A percentile compares a stretch with the other conserved stretches of the same genome.
Conservation (phyloP, 495 filamentous ascomycete genomes). For the Gamarada debralockiae region DNA sequence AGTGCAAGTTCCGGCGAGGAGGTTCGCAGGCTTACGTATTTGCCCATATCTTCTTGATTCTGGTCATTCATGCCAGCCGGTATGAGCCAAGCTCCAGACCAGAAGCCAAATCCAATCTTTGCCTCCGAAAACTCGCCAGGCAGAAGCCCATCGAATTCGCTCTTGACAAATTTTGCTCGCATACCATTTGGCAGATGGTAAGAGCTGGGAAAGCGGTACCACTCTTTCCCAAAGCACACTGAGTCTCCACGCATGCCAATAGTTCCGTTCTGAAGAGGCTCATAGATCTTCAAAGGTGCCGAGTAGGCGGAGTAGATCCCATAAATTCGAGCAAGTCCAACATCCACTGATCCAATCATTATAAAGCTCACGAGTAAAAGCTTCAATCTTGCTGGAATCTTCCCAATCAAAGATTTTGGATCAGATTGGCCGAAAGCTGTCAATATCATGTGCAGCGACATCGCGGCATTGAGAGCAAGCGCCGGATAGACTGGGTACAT, state of each 20-base stretch:
- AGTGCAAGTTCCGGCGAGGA: background rate
- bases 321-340: slow-evolving; percentile 68
- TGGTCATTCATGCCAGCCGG: slow-evolving; percentile 88
- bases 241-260: slow-evolving; percentile 53
- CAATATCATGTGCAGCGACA: slow-evolving; percentile 75
- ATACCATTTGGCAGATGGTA: slow-evolving; percentile 81
- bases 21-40: slow-evolving; percentile 62
- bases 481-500: slow-evolving; percentile 97
- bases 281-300: slow-evolving; percentile 77
- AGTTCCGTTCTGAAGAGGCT: slow-evolving; percentile 38
- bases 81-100: slow-evolving; percentile 73
- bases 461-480: slow-evolving; percentile 86
- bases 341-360: slow-evolving; percentile 53
- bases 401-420: slow-evolving; percentile 57
- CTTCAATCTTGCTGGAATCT: slow-evolving; percentile 67
- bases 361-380: slow-evolving; percentile 50
- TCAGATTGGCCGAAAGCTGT: slow-evolving; percentile 66
- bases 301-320: slow-evolving; percentile 83
- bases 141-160: slow-evolving; percentile 83
- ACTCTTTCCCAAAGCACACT: slow-evolving; percentile 94
- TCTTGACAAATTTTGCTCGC: slow-evolving; percentile 82
- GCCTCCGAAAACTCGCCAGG: slow-evolving; percentile 87
- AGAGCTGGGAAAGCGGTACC: slow-evolving; percentile 95
- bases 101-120: slow-evolving; percentile 54
- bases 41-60: slow-evolving; percentile 80